phyloP scores from a whole-genome alignment of 441 rosid genomes.

The Croton setiger region DNA sequence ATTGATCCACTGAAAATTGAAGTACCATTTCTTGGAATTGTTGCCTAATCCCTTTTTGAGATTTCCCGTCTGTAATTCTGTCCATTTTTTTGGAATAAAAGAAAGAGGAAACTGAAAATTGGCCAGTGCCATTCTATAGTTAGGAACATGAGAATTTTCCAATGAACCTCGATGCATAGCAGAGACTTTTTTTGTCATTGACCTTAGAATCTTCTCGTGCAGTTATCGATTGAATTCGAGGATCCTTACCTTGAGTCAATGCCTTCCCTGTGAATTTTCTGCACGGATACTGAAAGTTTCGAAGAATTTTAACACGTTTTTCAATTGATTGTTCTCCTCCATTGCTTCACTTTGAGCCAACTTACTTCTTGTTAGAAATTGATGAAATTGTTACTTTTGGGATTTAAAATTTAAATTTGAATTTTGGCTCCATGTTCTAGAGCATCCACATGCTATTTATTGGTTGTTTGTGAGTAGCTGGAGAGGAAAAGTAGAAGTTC shows the following conservation, averaged over 20 bases:
- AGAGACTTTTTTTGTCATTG: conserved; percentile 44
- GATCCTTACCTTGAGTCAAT: conserved; percentile 72
- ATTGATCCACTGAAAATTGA: conserved; percentile 46
- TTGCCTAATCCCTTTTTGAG: conserved; percentile 72
- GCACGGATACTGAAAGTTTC: conserved; percentile 73
- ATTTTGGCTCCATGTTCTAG: no score
- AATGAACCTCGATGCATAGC: conserved; percentile 56
- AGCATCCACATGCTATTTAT: no score
- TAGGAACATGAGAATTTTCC: conserved; percentile 64
- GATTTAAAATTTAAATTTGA: no score
- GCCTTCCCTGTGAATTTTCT: conserved; percentile 57
- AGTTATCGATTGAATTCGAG: conserved; percentile 56
- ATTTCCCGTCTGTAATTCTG: conserved; percentile 56
- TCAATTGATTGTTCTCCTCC: conserved; percentile 77
- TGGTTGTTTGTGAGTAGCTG: no score
- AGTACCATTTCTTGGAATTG: conserved; percentile 73
- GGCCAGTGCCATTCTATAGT: conserved; percentile 49
- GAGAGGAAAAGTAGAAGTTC: no score
- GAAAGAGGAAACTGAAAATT: conserved; percentile 55
- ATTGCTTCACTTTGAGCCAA: conserved; percentile 69
- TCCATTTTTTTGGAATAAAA: conserved; percentile 62
- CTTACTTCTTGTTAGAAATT: conserved; percentile 56
- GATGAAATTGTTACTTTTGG: no score
- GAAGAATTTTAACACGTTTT: conserved; percentile 60
- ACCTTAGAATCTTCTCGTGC: conserved; percentile 43